phyloP scores from a whole-genome alignment of 768 basidiomycete genomes.

The Auriscalpium orientale region DNA sequence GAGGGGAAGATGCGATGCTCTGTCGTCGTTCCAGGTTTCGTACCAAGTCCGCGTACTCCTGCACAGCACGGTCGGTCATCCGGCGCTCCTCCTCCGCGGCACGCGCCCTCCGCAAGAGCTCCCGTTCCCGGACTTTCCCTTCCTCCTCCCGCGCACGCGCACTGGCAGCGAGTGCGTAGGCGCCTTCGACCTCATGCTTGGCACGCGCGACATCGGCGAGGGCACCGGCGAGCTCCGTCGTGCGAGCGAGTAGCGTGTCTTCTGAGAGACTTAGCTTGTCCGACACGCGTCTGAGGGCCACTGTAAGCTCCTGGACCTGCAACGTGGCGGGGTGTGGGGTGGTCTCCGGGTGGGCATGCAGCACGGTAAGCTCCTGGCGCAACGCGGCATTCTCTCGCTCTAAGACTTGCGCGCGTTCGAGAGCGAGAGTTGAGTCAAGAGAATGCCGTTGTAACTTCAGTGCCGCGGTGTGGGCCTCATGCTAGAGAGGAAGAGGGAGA shows the following conservation, averaged over 20 bases:
- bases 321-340: slow-evolving; percentile 29
- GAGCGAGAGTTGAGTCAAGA: slow-evolving; percentile 41
- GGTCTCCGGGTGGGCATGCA: slow-evolving; percentile 47
- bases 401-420: slow-evolving; percentile 40
- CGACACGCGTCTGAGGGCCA: slow-evolving; percentile 59
- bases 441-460: slow-evolving; percentile 60
- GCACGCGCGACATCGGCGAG: slow-evolving; percentile 38
- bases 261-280: slow-evolving; percentile 64
- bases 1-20: slow-evolving; percentile 15
- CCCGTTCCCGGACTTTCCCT: slow-evolving; percentile 38
- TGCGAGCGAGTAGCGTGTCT: slow-evolving; percentile 40
- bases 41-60: slow-evolving; percentile 72
- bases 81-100: slow-evolving; percentile 49
- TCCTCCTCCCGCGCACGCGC: slow-evolving; percentile 51
- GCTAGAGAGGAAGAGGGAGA: slow-evolving; percentile 32
- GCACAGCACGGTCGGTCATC: slow-evolving; percentile 58
- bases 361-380: slow-evolving; percentile 43
- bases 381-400: slow-evolving; percentile 55
- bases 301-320: slow-evolving; percentile 48
- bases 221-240: slow-evolving; percentile 36
- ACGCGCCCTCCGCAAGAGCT: slow-evolving; percentile 37
- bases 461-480: slow-evolving; percentile 61
- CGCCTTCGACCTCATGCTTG: slow-evolving; percentile 37
- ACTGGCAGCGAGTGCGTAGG: slow-evolving; percentile 47
- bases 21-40: slow-evolving; percentile 48